These are phyloP conservation scores for Parathielavia appendiculata DNA, from an alignment of 495 filamentous ascomycete genomes.

Conservation along the genomic window DNA sequence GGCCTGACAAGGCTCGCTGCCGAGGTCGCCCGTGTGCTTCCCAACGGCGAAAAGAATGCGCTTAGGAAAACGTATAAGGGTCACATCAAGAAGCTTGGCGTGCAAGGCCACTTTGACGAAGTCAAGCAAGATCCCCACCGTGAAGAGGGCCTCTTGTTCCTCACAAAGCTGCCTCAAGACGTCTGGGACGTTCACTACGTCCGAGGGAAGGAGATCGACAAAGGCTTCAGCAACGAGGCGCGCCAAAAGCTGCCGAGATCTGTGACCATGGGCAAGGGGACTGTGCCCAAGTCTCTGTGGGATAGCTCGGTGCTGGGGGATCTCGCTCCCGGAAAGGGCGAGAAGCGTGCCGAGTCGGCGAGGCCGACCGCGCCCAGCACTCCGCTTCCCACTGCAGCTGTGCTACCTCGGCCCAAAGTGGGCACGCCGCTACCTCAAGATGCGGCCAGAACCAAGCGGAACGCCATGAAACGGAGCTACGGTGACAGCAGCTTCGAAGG, in stretches of 20 bases:
- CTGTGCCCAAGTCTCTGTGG: slow-evolving; percentile 45
- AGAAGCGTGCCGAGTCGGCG: slow-evolving; percentile 34
- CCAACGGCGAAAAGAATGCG: slow-evolving; percentile 52
- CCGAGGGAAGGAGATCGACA: slow-evolving; percentile 52
- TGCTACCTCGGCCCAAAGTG: slow-evolving; percentile 25
- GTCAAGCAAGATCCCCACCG: slow-evolving; percentile 42
- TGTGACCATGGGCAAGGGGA: slow-evolving; percentile 45
- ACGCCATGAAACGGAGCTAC: slow-evolving; percentile 48
- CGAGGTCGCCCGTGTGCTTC: slow-evolving; percentile 50
- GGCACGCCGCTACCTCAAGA: slow-evolving; percentile 26
- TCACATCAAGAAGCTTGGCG: slow-evolving; percentile 50
- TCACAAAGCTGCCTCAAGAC: slow-evolving; percentile 50
- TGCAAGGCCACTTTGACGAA: slow-evolving; percentile 50
- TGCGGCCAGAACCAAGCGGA: slow-evolving; percentile 36
- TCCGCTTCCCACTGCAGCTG: slow-evolving; percentile 28
- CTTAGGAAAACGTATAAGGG: slow-evolving; percentile 57
- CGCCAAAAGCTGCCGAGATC: slow-evolving; percentile 38
- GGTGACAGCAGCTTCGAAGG: slow-evolving; percentile 54
- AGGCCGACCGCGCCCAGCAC: slow-evolving; percentile 43
- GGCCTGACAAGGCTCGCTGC: slow-evolving; percentile 44
- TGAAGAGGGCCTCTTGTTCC: slow-evolving; percentile 36
- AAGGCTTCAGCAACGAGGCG: slow-evolving; percentile 39
- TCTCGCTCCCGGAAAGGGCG: slow-evolving; percentile 33
- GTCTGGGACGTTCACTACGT: slow-evolving; percentile 49
- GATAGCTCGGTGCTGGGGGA: slow-evolving; percentile 51